Conservation (phyloP, 805 yeast genomes). For the Cyberlindnera maclurae region DNA sequence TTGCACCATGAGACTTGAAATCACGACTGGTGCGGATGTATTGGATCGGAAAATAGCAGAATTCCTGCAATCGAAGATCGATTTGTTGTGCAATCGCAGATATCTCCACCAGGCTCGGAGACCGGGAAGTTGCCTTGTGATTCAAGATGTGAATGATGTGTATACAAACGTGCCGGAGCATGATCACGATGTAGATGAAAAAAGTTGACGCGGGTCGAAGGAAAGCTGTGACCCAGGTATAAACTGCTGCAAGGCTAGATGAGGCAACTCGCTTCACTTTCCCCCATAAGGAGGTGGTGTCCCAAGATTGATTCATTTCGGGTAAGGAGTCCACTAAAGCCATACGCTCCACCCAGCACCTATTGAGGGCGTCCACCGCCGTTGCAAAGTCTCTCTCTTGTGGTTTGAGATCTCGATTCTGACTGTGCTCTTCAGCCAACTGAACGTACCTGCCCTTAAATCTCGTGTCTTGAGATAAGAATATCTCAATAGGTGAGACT, state of each 20-base stretch:
- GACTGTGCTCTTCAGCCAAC: slow-evolving; percentile 7
- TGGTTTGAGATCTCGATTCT: slow-evolving; percentile 2
- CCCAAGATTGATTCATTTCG: slow-evolving; percentile 12
- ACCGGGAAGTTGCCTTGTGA: slow-evolving; percentile 13
- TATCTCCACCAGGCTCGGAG: slow-evolving; percentile 29
- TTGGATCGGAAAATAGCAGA: slow-evolving; percentile 75
- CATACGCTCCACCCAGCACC: slow-evolving; percentile 15
- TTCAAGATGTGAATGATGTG: slow-evolving; percentile 24
- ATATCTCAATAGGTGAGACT: slow-evolving; percentile 61
- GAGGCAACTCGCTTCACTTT: neutral
- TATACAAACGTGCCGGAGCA: slow-evolving; percentile 12
- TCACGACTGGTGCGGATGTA: slow-evolving; percentile 43
- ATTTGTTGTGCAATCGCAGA: slow-evolving; percentile 73
- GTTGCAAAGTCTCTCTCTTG: slow-evolving; percentile 7
- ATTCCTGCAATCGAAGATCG: slow-evolving; percentile 68
- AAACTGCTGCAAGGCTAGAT: neutral
- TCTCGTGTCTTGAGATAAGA: slow-evolving; percentile 27
- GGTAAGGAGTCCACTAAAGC: slow-evolving; percentile 10
- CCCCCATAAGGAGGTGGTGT: slow-evolving; percentile 1
- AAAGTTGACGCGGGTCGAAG: slow-evolving; percentile 11
- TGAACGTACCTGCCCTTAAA: neutral
- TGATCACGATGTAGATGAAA: slow-evolving; percentile 7
- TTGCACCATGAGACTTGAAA: slow-evolving; percentile 20
- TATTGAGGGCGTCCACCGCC: slow-evolving; percentile 13
- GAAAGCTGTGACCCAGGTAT: neutral